Evolutionary conservation across 768 basidiomycete genomes (phyloP), one percentile per base, ranked within the genome.

Genomic region (Chlorophyllum brunneum): DNA sequence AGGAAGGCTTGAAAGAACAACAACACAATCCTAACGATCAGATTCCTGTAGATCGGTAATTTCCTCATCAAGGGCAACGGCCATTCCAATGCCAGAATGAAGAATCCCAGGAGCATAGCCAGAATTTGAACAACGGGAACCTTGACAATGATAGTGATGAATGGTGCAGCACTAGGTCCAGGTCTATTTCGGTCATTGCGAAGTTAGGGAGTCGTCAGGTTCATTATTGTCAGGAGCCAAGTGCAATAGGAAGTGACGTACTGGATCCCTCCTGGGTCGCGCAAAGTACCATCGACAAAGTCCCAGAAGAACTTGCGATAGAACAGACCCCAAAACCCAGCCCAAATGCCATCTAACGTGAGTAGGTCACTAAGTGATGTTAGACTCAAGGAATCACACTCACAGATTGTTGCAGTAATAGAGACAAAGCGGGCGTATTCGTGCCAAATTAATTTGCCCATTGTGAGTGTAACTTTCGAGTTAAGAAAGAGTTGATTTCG

Each of bases 251-350:
- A 43, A 23, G 39, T 22, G 15, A 82, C 85, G 63, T 57, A 90
- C 88, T 90, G 87, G 22, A 88, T 51, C 48, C 88, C 88, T 70
- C 88, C 88, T 24, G 88, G 88, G 64, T 81, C 77, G 56, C 88
- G 85, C 52, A 91, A 64, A 52, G 77, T 85, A 41, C 88, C 92
- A 54, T 82, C 85, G n/a, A 92, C 71, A 64, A 95, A 92, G 72
- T 95, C 94, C 88, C 90, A 95, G 72, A 95, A 94, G 80, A 92
- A 95, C 72, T 95, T 95, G 68, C 92, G 88, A 71, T 83, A 93
- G 60, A 86, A 72, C 11, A 94, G 66, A 15, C 83, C 93, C 71
- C 81, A 95, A 70, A 88, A 85, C 27, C 80, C 74, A 11, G 88
- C 85, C 91, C 89, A 92, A 9, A 92, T 71, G 52, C 83, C 80